A percentile compares a stretch with the other conserved stretches of the same genome.
Conservation (phyloP, 495 filamentous ascomycete genomes). For the Hyaloscypha bicolor region DNA sequence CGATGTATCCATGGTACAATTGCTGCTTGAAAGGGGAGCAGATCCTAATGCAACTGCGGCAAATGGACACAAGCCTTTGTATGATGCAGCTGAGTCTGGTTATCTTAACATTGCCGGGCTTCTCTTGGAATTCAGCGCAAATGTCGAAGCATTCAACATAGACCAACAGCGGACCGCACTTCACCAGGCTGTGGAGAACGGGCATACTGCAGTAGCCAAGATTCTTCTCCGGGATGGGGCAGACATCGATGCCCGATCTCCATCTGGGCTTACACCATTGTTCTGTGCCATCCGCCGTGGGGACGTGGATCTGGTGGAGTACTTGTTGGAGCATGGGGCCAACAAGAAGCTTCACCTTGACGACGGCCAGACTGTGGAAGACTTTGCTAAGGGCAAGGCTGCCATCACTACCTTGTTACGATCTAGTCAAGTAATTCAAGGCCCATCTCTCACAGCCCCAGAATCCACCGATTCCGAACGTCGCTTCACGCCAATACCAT, state of each 20-base stretch:
- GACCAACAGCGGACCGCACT: neutral
- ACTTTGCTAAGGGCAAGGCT: neutral
- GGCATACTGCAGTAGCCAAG: constrained; percentile 3
- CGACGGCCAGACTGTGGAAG: neutral
- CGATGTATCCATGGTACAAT: neutral
- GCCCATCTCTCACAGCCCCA: neutral
- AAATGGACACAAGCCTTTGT: neutral
- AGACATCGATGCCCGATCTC: constrained; percentile 5
- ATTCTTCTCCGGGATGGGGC: constrained; percentile 2
- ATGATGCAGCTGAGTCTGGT: constrained; percentile 1
- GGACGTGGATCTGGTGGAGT: neutral
- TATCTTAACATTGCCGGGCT: neutral
- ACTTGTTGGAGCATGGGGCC: neutral
- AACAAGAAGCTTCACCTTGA: constrained; percentile 6
- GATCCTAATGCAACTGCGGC: neutral
- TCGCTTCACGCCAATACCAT: neutral
- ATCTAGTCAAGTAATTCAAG: constrained; percentile 1
- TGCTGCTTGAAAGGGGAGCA: neutral
- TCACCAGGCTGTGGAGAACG: constrained; percentile 5
- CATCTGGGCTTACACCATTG: constrained; percentile 6
- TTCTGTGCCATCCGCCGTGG: constrained; percentile 1
- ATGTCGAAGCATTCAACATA: constrained; percentile 5
- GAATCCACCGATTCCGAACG: neutral
- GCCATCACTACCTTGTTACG: neutral
- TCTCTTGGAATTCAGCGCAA: constrained; percentile 4